Base-by-base conservation (phyloP, 768 basidiomycete genomes). In the Boletus sp. region DNA sequence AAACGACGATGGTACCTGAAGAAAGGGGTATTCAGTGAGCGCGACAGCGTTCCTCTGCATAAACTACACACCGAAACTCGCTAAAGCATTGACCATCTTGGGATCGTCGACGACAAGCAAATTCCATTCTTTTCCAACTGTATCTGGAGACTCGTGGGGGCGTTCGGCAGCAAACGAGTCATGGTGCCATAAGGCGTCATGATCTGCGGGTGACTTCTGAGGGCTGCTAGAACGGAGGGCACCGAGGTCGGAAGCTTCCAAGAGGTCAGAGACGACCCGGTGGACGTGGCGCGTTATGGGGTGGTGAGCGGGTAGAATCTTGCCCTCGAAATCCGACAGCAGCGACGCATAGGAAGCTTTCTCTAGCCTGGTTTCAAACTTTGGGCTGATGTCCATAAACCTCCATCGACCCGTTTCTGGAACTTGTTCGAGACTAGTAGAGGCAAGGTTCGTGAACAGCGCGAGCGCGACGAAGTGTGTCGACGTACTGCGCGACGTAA, bases 361-460 rank as follows among this genome's bases (percentile, higher is more conserved):
- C 17, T 76, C 80, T 14, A 88, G 67, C 79, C 74, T 67, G 8
- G 80, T 75, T 73, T 94, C 91, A 29, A 71, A 73, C 50, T 77
- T 76, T 0, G 79, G 79, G 41, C 80, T 80, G 4, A 87, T 79
- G 66, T 90, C 88, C 83, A 98, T 96, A 69, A 95, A 97, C 20
- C 95, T 74, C 82, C 87, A 88, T 54, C 95, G 76, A 0, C 93
- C 92, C 0, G 92, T 95, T 67, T 94, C 88, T 3, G 89, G 85
- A 0, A 93, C 90, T 66, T 83, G 80, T 68, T 98, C 94, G 29
- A 95, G 77, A 65, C 92, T 94, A 47, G 33, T 5, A 41, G 39
- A 18, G 48, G 36, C 3, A 15, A 11, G 0, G 7, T n/a, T 49
- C 17, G 41, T 65, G n/a, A 52, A 35, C 20, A 29, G 24, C 35